These are phyloP conservation scores for Basidiobolus heterosporus DNA, from an alignment of 371 early-diverging fungal species.

Conservation along the genomic window DNA sequence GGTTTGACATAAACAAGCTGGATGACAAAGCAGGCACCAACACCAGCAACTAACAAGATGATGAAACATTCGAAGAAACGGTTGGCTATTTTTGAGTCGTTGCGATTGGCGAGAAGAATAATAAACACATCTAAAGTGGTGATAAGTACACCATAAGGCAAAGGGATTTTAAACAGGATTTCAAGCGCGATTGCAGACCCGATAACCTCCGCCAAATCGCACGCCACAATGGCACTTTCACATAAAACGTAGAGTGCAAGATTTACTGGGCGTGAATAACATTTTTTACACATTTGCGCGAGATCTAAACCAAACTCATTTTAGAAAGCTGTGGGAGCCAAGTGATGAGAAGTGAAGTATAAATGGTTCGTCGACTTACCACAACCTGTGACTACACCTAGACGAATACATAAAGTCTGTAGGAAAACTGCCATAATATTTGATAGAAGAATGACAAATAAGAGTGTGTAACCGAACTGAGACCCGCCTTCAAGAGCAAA, in stretches of 20 bases:
- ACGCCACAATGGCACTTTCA: slow-evolving; percentile 57
- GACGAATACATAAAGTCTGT: slow-evolving; percentile 40
- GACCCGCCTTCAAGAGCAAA: neutral
- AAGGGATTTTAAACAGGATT: slow-evolving; percentile 33
- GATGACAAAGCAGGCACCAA: slow-evolving; percentile 48
- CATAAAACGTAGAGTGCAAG: slow-evolving; percentile 36
- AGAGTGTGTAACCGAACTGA: slow-evolving; percentile 14
- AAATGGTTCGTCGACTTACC: too few relatives aligned
- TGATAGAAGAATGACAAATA: slow-evolving; percentile 47
- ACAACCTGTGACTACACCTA: slow-evolving; percentile 50
- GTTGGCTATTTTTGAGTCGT: slow-evolving; percentile 30
- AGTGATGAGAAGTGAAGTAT: too few relatives aligned
- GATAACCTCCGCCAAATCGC: slow-evolving; percentile 59
- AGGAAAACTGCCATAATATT: slow-evolving; percentile 40
- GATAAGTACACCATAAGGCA: slow-evolving; percentile 48
- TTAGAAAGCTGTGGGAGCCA: too few relatives aligned
- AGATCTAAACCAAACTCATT: slow-evolving; percentile 19
- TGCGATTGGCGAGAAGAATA: slow-evolving; percentile 41
- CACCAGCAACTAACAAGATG: slow-evolving; percentile 35
- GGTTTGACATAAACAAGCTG: slow-evolving; percentile 44
- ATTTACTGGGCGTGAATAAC: slow-evolving; percentile 25
- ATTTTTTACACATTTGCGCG: slow-evolving; percentile 30
- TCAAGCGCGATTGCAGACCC: slow-evolving; percentile 59
- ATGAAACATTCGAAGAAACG: slow-evolving; percentile 36
- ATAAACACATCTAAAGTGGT: slow-evolving; percentile 44